Conservation (phyloP, 164 flowering plant species). For the Stephania japonica region DNA sequence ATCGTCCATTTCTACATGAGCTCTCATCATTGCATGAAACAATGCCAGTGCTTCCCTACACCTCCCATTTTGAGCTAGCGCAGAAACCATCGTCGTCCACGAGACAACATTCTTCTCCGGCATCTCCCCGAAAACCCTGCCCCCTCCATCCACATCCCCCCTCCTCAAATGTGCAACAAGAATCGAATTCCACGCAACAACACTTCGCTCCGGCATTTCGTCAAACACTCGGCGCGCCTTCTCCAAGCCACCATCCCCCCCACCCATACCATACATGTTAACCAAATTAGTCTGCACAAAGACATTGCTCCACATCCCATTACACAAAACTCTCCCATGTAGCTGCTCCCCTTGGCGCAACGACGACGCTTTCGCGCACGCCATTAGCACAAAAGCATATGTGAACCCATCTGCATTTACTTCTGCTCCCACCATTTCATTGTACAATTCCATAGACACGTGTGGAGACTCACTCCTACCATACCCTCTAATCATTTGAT, state of each 20-base stretch:
- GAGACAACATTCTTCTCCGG: slow-evolving; percentile 60
- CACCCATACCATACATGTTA: slow-evolving; percentile 35
- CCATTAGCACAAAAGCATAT: slow-evolving; percentile 45
- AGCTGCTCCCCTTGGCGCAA: slow-evolving; percentile 48
- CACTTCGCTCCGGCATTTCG: slow-evolving; percentile 30
- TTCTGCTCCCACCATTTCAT: slow-evolving; percentile 27
- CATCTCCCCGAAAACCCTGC: slow-evolving; percentile 45
- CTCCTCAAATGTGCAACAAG: slow-evolving; percentile 29
- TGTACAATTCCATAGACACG: slow-evolving; percentile 29
- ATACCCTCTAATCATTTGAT: slow-evolving; percentile 56
- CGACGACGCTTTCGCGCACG: slow-evolving; percentile 33
- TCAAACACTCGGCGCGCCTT: slow-evolving; percentile 39
- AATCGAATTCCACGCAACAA: slow-evolving; percentile 48
- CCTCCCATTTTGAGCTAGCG: slow-evolving; percentile 38
- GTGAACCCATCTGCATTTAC: slow-evolving; percentile 46
- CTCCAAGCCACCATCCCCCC: slow-evolving; percentile 11
- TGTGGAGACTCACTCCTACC: slow-evolving; percentile 20
- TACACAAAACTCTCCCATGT: slow-evolving; percentile 40
- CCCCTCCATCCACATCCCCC: slow-evolving; percentile 38
- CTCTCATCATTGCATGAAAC: slow-evolving; percentile 41
- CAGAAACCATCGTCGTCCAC: slow-evolving; percentile 70
- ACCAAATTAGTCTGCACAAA: slow-evolving; percentile 52
- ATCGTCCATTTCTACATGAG: slow-evolving; percentile 36
- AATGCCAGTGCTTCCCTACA: slow-evolving; percentile 41
- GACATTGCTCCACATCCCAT: slow-evolving; percentile 38